A percentile compares a stretch with the other conserved stretches of the same genome.
Evolutionary conservation across 441 rosid species (phyloP).

Genomic region (Brassica balearica): DNA sequence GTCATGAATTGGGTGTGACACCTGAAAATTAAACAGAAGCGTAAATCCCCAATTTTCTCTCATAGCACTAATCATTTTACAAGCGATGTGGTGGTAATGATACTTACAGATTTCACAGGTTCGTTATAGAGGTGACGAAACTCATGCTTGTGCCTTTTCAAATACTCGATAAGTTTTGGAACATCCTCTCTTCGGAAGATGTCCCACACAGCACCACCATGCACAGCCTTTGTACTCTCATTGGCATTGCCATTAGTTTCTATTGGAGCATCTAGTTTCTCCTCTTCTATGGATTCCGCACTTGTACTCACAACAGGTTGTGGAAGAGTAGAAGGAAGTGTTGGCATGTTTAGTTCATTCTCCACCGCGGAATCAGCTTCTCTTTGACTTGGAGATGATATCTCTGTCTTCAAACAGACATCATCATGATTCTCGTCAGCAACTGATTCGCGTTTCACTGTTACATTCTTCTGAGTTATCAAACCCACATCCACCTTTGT

Average conservation of each 20-base stretch:
- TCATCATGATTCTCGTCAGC: slow-evolving; percentile 24
- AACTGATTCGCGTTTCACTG: background rate
- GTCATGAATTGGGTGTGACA: slow-evolving; percentile 85
- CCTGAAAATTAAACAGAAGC: slow-evolving; percentile 49
- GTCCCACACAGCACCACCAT: slow-evolving; percentile 89
- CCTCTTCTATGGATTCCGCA: slow-evolving; percentile 15
- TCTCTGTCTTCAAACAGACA: slow-evolving; percentile 15
- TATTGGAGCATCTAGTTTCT: slow-evolving; percentile 15
- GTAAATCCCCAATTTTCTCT: background rate
- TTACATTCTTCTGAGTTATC: background rate
- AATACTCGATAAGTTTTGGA: slow-evolving; percentile 72
- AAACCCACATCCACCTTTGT: background rate
- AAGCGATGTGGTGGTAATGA: slow-evolving; percentile 23
- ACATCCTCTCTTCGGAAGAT: slow-evolving; percentile 90
- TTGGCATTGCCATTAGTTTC: slow-evolving; percentile 18
- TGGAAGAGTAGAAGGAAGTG: background rate
- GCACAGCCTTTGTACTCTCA: slow-evolving; percentile 31
- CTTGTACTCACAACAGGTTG: slow-evolving; percentile 2
- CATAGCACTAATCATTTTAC: slow-evolving; percentile 13
- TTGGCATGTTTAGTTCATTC: slow-evolving; percentile 12
- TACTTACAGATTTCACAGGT: slow-evolving; percentile 32
- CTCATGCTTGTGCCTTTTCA: slow-evolving; percentile 55
- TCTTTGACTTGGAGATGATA: slow-evolving; percentile 17
- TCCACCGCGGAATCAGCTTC: slow-evolving; percentile 25
- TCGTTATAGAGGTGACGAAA: slow-evolving; percentile 32